Conservation (phyloP, 2,329 filamentous ascomycete genomes). For the Escovopsis sp. region DNA sequence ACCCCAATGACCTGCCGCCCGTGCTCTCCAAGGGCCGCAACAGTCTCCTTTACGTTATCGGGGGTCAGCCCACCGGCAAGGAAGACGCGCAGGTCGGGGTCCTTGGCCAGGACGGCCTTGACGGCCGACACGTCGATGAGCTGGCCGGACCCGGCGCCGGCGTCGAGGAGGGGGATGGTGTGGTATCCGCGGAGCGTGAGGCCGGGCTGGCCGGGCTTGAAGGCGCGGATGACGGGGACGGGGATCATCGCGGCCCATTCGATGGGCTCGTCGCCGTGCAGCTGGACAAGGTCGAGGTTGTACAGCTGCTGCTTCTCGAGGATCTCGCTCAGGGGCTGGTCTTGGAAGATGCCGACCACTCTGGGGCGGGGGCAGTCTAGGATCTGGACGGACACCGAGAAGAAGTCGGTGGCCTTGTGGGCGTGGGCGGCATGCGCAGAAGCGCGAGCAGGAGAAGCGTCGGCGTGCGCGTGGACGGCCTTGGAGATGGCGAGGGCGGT, state of each 20-base stretch:
- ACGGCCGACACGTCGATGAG: constrained; percentile 59
- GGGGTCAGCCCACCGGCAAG: constrained; percentile 75
- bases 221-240: constrained; percentile 78
- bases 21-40: constrained; percentile 46
- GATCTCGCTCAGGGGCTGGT: constrained; percentile 74
- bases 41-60: constrained; percentile 55
- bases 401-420: constrained; percentile 48
- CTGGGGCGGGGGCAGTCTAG: constrained; percentile 47
- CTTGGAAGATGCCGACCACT: constrained; percentile 85
- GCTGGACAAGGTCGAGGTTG: constrained; percentile 73
- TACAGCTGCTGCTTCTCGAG: constrained; percentile 63
- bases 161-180: constrained; percentile 69
- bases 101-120: constrained; percentile 46
- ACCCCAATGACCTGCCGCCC: constrained; percentile 58
- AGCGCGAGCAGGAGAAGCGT: too few species aligned
- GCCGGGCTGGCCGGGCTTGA: constrained; percentile 60
- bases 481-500: constrained; percentile 68
- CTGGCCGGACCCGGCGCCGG: constrained; percentile 71
- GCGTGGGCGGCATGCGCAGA: too few species aligned
- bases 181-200: constrained; percentile 68
- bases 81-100: constrained; percentile 57
- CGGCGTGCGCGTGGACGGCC: constrained; percentile 55
- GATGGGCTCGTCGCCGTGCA: constrained; percentile 81
- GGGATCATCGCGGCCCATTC: constrained; percentile 87
- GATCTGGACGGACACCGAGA: constrained; percentile 34